phyloP scores from a whole-genome alignment of 2,329 filamentous ascomycete species.

The Talaromyces rugulosus region DNA sequence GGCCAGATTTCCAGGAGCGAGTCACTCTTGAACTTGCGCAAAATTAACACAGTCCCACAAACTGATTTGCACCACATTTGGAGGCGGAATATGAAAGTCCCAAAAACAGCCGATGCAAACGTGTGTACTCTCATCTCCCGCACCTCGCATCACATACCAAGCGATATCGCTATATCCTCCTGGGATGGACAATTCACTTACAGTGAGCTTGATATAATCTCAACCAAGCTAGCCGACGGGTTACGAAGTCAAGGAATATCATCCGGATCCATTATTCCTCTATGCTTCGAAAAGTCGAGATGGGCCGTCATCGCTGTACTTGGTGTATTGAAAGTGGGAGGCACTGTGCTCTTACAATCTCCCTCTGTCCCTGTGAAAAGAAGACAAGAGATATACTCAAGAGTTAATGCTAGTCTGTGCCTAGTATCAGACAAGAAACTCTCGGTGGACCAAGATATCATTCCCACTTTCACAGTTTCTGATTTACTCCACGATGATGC shows the following conservation, averaged over 20 bases:
- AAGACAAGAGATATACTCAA: not conserved
- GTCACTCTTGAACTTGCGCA: not conserved
- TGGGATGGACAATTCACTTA: constrained; percentile 26
- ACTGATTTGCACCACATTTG: not conserved
- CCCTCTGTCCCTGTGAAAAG: not conserved
- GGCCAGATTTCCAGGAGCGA: not conserved
- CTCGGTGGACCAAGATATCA: too few relatives aligned
- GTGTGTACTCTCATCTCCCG: constrained; percentile 16
- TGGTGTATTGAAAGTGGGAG: constrained; percentile 20
- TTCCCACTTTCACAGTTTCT: not conserved
- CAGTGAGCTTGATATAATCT: constrained; percentile 24
- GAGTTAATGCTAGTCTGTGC: constrained; percentile 37
- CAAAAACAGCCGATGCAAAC: not conserved
- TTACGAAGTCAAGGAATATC: constrained; percentile 26
- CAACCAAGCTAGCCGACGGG: constrained; percentile 22
- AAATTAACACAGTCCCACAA: not conserved
- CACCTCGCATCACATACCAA: constrained; percentile 11
- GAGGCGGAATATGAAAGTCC: not conserved
- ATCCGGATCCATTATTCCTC: constrained; percentile 17
- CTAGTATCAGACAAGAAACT: not conserved
- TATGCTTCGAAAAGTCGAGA: constrained; percentile 25
- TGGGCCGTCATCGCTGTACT: constrained; percentile 12
- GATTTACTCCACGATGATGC: not conserved
- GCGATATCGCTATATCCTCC: constrained; percentile 16
- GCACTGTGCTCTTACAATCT: not conserved